Evolutionary conservation across 805 yeast species (phyloP).

Genomic region (Spathaspora boniae): DNA sequence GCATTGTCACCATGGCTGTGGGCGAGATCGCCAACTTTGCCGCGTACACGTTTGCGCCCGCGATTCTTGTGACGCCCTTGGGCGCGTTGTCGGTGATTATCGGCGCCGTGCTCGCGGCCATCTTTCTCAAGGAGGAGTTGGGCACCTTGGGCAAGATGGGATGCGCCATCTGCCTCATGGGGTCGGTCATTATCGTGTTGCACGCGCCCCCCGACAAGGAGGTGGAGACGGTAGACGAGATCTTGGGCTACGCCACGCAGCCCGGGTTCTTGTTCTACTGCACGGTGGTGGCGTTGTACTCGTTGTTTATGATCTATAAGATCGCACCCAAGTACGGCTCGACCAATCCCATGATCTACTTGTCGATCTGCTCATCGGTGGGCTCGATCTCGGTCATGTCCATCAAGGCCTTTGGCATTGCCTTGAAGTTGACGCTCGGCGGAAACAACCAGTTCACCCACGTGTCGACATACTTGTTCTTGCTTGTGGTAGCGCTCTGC

Average conservation of each 20-base stretch:
- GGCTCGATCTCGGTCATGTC: conserved; percentile 91
- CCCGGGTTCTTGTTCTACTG: conserved; percentile 75
- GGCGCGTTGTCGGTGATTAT: conserved; percentile 89
- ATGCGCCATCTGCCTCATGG: conserved; percentile 85
- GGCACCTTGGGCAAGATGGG: conserved; percentile 90
- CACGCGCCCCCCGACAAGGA: conserved; percentile 97
- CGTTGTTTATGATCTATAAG: conserved; percentile 75
- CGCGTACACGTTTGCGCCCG: conserved; percentile 94
- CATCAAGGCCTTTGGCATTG: conserved; percentile 91
- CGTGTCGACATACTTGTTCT: conserved; percentile 77
- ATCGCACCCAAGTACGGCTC: conserved; percentile 80
- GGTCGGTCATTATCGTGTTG: conserved; percentile 80
- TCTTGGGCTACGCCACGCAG: conserved; percentile 70
- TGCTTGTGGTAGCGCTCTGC: conserved; percentile 73
- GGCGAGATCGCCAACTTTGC: conserved; percentile 93
- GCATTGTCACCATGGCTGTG: conserved; percentile 83
- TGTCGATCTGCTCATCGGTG: conserved; percentile 84
- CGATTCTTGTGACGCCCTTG: conserved; percentile 84
- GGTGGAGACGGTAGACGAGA: conserved; percentile 83
- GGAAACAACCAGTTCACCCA: conserved; percentile 90
- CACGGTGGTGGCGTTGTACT: conserved; percentile 58
- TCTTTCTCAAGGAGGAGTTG: conserved; percentile 79
- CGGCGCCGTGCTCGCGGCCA: conserved; percentile 86
- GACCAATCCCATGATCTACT: conserved; percentile 82
- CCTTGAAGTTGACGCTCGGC: conserved; percentile 74